Base-by-base conservation (phyloP, 2,329 filamentous ascomycete genomes). In the Albophoma yamanashiensis region DNA sequence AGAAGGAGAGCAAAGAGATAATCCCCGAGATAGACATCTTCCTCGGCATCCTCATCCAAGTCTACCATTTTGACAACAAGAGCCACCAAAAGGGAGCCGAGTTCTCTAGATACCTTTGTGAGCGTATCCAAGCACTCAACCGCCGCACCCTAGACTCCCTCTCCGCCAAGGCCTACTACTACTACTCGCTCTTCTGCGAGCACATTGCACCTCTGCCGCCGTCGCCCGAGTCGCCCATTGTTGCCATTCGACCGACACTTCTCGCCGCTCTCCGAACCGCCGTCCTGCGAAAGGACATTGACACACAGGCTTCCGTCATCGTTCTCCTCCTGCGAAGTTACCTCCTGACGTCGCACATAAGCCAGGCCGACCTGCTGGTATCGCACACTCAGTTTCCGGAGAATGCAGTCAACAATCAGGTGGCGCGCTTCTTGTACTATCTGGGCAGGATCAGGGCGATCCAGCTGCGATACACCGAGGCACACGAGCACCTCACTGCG, bases 401-500 rank as follows among this genome's bases (percentile, higher is more conserved):
- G 64, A 91, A 91, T 69, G 94, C 94, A 5, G 91, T 92, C 65
- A 99, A 97, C 79, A 99, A 97, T 74, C 94, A 99, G 78, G 92
- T 99, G 65, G 95, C 94, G 64, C 87, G 94, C 63, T 99, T 96
- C 78, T 82, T 97, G 61, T 99, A 96, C 82, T 99, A 99, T 75
- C 85, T 99, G 15, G 94, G 94, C 62, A 91, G 93, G 67, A 97
- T 97, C 76, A 89, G 94, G 63, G 92, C 94, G 59, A 96, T 97
- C 68, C 94, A 99, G 78, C 83, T 99, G 66, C 89, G 90, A 67
- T 99, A 99, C 79, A 97, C 94, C 11, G 93, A 97, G 73, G 94
- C 94, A 27, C 94, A 99, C 70, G 91, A 95, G 71, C 91, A 97
- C 74, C 80, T 99, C 64, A 92, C 89, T 52, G 91, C 92, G 56